Percentiles rank a stretch among this genome's conserved stretches.
Evolutionary conservation across 352 stramenopile species (phyloP).

Genomic region (Elongisporangium undulatum): DNA sequence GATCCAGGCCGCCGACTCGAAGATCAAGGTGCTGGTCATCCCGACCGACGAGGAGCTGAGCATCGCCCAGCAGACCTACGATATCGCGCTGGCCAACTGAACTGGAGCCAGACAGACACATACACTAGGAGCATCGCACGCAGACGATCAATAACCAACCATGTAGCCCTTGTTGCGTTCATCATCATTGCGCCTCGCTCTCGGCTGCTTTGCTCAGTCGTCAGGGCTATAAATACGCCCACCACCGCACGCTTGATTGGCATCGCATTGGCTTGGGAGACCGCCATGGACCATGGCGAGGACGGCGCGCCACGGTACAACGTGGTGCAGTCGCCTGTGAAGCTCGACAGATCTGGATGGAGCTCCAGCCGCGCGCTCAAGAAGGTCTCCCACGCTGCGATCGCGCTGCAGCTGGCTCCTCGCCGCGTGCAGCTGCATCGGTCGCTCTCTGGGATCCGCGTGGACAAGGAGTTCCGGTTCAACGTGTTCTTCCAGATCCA

Average conservation of each 20-base stretch:
- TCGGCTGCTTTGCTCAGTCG: no score
- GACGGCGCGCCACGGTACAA: background rate
- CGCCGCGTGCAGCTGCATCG: constrained; percentile 4
- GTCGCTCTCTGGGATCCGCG: constrained; percentile 13
- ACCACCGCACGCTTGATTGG: no score
- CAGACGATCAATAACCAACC: background rate
- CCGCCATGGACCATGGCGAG: background rate
- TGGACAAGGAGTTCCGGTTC: constrained; percentile 28
- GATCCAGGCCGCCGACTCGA: constrained; percentile 45
- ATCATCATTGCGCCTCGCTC: no score
- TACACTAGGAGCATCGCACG: background rate
- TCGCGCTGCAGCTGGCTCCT: background rate
- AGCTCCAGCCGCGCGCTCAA: background rate
- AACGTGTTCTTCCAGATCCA: constrained; percentile 52
- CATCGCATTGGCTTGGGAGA: background rate
- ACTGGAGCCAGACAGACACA: background rate
- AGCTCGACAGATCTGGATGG: background rate
- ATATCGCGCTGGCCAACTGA: constrained; percentile 47
- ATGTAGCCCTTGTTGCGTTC: background rate
- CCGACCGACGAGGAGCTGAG: constrained; percentile 89
- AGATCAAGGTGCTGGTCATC: constrained; percentile 78
- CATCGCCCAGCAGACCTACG: constrained; percentile 84
- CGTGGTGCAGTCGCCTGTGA: background rate
- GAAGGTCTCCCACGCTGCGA: background rate
- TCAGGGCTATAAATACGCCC: background rate